Base-by-base conservation (phyloP, 169 alveolate genomes). In the Plasmodium gaboni region DNA sequence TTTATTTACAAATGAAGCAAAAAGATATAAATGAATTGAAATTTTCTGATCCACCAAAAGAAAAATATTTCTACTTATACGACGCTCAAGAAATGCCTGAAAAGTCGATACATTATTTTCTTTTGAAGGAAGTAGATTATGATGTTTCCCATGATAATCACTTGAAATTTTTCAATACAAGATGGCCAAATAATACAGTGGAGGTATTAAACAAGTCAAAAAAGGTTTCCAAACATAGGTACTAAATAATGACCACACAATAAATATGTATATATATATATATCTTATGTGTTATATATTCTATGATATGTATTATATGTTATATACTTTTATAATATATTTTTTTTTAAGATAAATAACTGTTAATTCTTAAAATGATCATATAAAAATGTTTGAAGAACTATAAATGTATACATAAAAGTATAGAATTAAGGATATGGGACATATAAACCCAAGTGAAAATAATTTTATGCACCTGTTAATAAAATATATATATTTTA, bases 171-270 rank as follows among this genome's bases (percentile, higher is more conserved):
- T 83, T 83, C 24, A 83, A 83, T 44, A 83, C 91, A 2, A 38
- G 91, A n/a, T 83, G 91, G 91, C 91, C 91, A 68, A 83, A 83
- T 15, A 83, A 83, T 46, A 68, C 91, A 9, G 91, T 83, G 10
- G 91, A 83, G 24, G 26, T 83, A n/a, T 53, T 83, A 51, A 83
- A 83, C 51, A 76, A 63, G 7, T 26, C 38, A 22, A 76, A 51
- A 13, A 76, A 69, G 12, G 6, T 22, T 42, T 38, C 71, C 46
- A 48, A 51, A n/a, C 68, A 76, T 48, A 42, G 51, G 32, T 44
- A 59, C 63, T 38, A 38, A 38, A 38, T 38, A 38, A 32, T 32
- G 44, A 32, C 44, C 26, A 55, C 10, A 22, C 24, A 73, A 22
- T 17, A n/a, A 53, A 13, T 15, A 32, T 32, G 0, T 32, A 32